Evolutionary conservation across 1,284 basidiomycete species (phyloP), one percentile per base, ranked within the genome.

Genomic region (Pisolithus thermaeus): DNA sequence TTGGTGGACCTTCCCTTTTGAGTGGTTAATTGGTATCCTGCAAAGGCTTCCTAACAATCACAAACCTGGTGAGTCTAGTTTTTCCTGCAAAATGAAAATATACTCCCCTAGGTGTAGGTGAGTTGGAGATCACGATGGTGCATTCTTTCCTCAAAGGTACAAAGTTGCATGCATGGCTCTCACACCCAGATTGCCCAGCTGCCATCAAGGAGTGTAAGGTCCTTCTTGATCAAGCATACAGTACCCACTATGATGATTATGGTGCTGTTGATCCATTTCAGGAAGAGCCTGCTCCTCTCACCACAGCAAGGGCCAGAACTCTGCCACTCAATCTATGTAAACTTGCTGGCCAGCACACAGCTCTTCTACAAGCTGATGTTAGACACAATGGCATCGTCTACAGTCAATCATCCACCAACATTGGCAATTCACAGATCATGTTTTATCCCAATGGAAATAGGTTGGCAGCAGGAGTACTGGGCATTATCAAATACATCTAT

Each of bases 11-110:
- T 69, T 66, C 12, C 60, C 61, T 8, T 73, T 66, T n/a, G 65
- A 75, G 42, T 53, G 61, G 1, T 61, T 67, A 25, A 74, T 71
- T 23, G 61, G 66, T 11, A 54, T 65, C 6, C 56, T 74, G 11
- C 71, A 73, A 45, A 36, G 49, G 3, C 50, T 65, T 12, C 63
- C 64, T 5, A 71, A 59, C 2, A 74, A 74, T 48, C 49, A 58
- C 27, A 65, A 67, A 43, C 32, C 58, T 36, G 66, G 69, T 70
- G 52, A 49, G 59, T 47, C n/a, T 12, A 39, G 11, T 9, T 38
- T 16, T 36, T 22, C 7, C 36, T 7, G 42, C 40, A 14, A n/a
- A 11, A 37, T 25, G 25, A 37, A 50, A 30, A 37, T 11, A 25
- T 30, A 20, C 22, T 28, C 27, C 6, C 7, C 41, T 12, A 42